Percentiles rank a stretch among this genome's conserved stretches.
phyloP scores from a whole-genome alignment of 768 basidiomycete species.

The Leccinum pellstonianum region DNA sequence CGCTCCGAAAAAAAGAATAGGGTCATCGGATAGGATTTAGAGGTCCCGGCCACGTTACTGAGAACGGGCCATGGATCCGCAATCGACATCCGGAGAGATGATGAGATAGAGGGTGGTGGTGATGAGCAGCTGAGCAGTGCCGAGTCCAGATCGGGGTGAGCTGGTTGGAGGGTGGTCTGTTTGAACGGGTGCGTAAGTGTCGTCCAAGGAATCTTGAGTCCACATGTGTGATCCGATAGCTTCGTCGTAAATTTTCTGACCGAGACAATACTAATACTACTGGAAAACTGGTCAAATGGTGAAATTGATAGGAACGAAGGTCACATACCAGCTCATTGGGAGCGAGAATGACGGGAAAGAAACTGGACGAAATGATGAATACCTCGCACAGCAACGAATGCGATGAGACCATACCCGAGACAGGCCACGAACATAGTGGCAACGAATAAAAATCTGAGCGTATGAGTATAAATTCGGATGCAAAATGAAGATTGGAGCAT shows the following conservation, averaged over 20 bases:
- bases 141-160: slow-evolving; percentile 10
- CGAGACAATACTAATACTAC: too few relatives aligned
- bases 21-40: not conserved
- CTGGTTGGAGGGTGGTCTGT: slow-evolving; percentile 8
- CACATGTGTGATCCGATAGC: too few relatives aligned
- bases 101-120: not conserved
- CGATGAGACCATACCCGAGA: too few relatives aligned
- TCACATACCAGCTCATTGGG: not conserved
- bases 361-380: too few relatives aligned
- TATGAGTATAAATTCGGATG: too few relatives aligned
- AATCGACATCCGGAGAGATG: slow-evolving; percentile 6
- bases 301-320: not conserved
- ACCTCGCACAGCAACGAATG: too few relatives aligned
- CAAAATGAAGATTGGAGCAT: too few relatives aligned
- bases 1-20: too few relatives aligned
- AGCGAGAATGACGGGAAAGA: not conserved
- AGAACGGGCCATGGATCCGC: slow-evolving; percentile 3
- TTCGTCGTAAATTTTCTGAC: too few relatives aligned
- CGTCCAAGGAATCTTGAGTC: slow-evolving; percentile 13
- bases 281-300: not conserved
- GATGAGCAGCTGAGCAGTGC: slow-evolving; percentile 2
- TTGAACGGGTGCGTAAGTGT: slow-evolving; percentile 12
- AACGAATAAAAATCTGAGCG: too few relatives aligned
- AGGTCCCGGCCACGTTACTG: slow-evolving; percentile 6
- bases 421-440: too few relatives aligned